Evolutionary conservation across 106 monocot genomes (phyloP).

Genomic region (Acanthochlamys bracteata): DNA sequence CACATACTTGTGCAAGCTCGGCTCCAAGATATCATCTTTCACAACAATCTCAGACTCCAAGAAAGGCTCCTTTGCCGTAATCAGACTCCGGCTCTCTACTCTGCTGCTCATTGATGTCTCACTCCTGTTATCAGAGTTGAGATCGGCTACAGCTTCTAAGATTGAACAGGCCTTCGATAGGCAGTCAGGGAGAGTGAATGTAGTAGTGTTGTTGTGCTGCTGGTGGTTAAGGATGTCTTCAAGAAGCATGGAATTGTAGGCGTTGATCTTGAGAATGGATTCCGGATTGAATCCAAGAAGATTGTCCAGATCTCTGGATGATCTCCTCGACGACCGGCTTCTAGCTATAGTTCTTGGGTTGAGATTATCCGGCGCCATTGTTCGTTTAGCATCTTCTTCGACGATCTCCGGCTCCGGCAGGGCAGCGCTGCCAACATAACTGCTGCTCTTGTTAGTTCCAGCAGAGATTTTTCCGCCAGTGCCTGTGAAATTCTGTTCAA

Average conservation of each 20-base stretch:
- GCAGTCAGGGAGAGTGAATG: constrained; percentile 80
- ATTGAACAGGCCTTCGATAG: constrained; percentile 92
- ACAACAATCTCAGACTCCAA: constrained; percentile 52
- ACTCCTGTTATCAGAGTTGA: constrained; percentile 51
- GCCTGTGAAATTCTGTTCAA: too few relatives aligned
- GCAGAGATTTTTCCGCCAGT: too few relatives aligned
- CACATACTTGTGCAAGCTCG: constrained; percentile 70
- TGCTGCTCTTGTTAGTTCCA: too few relatives aligned
- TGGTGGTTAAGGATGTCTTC: constrained; percentile 90
- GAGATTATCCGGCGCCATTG: constrained; percentile 1
- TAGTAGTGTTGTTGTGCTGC: constrained; percentile 25
- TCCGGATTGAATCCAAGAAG: constrained; percentile 14
- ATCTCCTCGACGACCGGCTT: constrained; percentile 49
- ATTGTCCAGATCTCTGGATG: constrained; percentile 42
- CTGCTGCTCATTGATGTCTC: constrained; percentile 8
- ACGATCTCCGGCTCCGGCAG: constrained; percentile 1
- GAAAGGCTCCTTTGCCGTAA: constrained; percentile 20
- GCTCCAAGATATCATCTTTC: constrained; percentile 67
- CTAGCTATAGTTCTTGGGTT: not conserved
- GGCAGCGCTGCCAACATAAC: too few relatives aligned
- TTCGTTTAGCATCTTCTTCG: constrained; percentile 22
- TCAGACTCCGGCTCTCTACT: constrained; percentile 11
- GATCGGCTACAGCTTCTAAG: constrained; percentile 91
- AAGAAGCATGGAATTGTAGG: constrained; percentile 55
- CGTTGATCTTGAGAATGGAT: not conserved